Evolutionary conservation across 768 basidiomycete genomes (phyloP), one percentile per base, ranked within the genome.

Genomic region (Suillus clintonianus): DNA sequence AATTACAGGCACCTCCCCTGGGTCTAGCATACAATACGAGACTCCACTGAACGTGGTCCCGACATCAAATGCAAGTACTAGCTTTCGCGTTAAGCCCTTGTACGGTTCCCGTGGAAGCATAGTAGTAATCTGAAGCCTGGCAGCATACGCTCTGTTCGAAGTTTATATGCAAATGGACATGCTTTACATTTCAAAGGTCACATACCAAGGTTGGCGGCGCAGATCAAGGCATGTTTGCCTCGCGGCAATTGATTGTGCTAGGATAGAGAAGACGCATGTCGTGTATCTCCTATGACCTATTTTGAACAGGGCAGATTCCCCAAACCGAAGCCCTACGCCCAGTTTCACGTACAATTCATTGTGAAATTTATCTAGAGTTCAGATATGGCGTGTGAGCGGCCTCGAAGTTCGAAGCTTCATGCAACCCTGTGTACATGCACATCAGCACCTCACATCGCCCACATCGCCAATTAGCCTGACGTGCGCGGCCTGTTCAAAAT

Each of bases 41-140:
- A 80, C 73, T 0, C 81, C 81, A 39, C 79, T 81, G 57, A 73
- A 82, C 1, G 80, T 82, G 0, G 80, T 81, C 17, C 81, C 81
- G 2, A 82, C 75, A 64, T 82, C 81, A 43, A 82, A 79, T 11
- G 80, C 81, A 14, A 82, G 66, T 0, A 82, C 78, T 2, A 82
- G 63, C 60, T 81, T 82, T 65, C 82, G 76, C n/a, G 67, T 65
- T 0, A 61, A 63, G 3, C 83, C 83, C 19, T 67, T 59, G 64
- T 78, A 84, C 1, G 74, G 72, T 41, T 76, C 45, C 32, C 70
- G 55, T 13, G 71, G 57, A 4, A 68, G 6, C 78, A 78, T 78
- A 63, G 22, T 66, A 65, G 55, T 37, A 27, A 39, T 37, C 10
- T 56, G 55, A 39, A 27, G 55, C 13, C 3, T 15, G n/a, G 22